Evolutionary conservation across 306 rosid genomes (phyloP).

Genomic region (Hippophae rhamnoides): DNA sequence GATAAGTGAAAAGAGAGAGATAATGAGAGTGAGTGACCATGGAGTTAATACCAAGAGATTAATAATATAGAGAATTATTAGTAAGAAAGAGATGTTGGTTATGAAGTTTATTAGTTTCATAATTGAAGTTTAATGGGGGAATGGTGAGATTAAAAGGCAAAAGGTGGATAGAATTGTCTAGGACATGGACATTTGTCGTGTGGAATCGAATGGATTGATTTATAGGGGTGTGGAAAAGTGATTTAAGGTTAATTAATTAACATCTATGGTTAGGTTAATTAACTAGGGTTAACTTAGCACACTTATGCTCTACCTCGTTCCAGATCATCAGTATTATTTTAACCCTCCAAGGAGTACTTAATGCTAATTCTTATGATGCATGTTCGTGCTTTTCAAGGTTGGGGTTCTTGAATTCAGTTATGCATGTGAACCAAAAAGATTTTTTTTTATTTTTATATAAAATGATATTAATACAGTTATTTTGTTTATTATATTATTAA

Average conservation of each 20-base stretch:
- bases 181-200: slow-evolving; percentile 32
- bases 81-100: slow-evolving; percentile 1
- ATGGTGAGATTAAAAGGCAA: not conserved
- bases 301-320: too few relatives aligned
- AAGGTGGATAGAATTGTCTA: slow-evolving; percentile 14
- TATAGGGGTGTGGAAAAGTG: slow-evolving; percentile 21
- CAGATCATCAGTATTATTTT: too few relatives aligned
- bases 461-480: too few relatives aligned
- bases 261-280: slow-evolving; percentile 8
- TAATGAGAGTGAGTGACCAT: slow-evolving; percentile 26
- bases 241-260: slow-evolving; percentile 1
- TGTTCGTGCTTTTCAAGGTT: too few relatives aligned
- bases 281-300: too few relatives aligned
- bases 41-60: slow-evolving; percentile 7
- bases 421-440: too few relatives aligned
- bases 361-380: too few relatives aligned
- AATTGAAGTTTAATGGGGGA: not conserved
- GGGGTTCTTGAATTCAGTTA: too few relatives aligned
- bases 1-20: slow-evolving; percentile 15
- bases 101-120: slow-evolving; percentile 30
- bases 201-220: slow-evolving; percentile 14
- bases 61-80: slow-evolving; percentile 6
- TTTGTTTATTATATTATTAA: too few relatives aligned
- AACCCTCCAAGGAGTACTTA: too few relatives aligned
- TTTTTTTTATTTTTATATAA: too few relatives aligned